Evolutionary conservation across 805 yeast species (phyloP).

Genomic region (Starmerella cellae): DNA sequence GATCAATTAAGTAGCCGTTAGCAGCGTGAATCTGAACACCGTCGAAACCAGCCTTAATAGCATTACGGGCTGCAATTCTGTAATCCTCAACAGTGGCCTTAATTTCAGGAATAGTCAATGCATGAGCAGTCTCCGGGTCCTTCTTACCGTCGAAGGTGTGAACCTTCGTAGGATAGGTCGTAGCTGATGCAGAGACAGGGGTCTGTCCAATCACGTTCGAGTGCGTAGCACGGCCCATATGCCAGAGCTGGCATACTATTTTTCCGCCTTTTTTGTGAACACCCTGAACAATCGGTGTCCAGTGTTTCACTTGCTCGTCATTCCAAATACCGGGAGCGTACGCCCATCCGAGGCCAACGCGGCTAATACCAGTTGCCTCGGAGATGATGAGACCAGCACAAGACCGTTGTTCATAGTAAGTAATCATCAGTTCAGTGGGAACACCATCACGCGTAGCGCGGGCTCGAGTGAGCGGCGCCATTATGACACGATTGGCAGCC

Average conservation of each 20-base stretch:
- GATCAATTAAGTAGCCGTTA: conserved; percentile 42
- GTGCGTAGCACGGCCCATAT: conserved; percentile 18
- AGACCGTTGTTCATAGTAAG: conserved; percentile 47
- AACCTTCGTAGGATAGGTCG: conserved; percentile 4
- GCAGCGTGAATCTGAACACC: conserved; percentile 57
- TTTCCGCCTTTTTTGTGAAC: conserved; percentile 23
- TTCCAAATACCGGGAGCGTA: conserved; percentile 25
- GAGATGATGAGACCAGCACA: conserved; percentile 35
- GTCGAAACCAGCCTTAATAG: conserved; percentile 44
- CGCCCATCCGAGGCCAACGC: conserved; percentile 32
- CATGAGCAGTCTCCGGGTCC: conserved; percentile 23
- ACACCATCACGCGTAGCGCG: conserved; percentile 28
- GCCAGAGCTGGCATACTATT: conserved; percentile 17
- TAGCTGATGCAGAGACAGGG: conserved; percentile 12
- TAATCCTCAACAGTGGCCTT: conserved; percentile 34
- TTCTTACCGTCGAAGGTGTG: conserved; percentile 14
- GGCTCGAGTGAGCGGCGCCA: conserved; percentile 40
- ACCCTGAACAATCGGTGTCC: conserved; percentile 28
- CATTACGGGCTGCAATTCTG: conserved; percentile 40
- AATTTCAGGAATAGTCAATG: conserved; percentile 35
- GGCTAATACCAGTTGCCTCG: conserved; percentile 43
- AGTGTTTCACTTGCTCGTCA: conserved; percentile 24
- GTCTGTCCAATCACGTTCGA: conserved; percentile 12
- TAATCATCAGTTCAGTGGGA: conserved; percentile 36
- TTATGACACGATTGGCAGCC: conserved; percentile 31